Evolutionary conservation across 495 filamentous ascomycete genomes (phyloP), one percentile per base, ranked within the genome.

Genomic region (Lophium mytilinum): DNA sequence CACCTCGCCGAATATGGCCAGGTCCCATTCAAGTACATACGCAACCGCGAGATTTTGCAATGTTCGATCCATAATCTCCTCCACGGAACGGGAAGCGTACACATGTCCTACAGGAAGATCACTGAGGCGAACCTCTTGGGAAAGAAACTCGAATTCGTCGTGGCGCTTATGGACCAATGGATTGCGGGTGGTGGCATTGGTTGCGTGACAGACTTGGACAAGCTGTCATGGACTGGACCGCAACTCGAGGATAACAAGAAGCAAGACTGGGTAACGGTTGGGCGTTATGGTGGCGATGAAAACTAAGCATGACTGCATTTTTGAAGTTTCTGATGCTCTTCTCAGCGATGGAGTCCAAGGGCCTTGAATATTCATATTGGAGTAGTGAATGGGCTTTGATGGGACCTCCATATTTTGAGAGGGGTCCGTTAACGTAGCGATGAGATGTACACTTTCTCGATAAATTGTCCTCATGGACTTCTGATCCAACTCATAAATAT

Each of bases 231-330:
- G 88, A 76, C 77, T 7, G 89, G 88, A 14, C 68, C 75, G 30
- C 77, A 84, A 53, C 84, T 88, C 71, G 76, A 78, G n/a, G 73
- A 76, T 37, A 77, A 79, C 10, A 81, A 78, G 46, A 91, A 90
- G 71, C 81, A 86, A 52, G 87, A 90, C 15, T 93, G 89, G 89
- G 87, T 88, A 4, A 89, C 83, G 0, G 86, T 93, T 37, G 89
- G 89, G 4, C 85, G 87, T 9, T 79, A 81, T 47, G 81, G 81
- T 60, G 89, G 88, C 2, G 89, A 95, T 72, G 77, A 55, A 4
- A 11, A 49, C 11, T 59, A 34, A 11, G 12, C 52, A 45, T 54
- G 50, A 52, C 18, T 1, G 21, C 33, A 40, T 52, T 52, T 36
- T 37, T 49, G 21, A 18, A 24, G 9, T 18, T 48, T 48, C 19